Evolutionary conservation across 2,329 filamentous ascomycete genomes (phyloP), one percentile per base, ranked within the genome.

Genomic region (Calonectria hongkongensis): DNA sequence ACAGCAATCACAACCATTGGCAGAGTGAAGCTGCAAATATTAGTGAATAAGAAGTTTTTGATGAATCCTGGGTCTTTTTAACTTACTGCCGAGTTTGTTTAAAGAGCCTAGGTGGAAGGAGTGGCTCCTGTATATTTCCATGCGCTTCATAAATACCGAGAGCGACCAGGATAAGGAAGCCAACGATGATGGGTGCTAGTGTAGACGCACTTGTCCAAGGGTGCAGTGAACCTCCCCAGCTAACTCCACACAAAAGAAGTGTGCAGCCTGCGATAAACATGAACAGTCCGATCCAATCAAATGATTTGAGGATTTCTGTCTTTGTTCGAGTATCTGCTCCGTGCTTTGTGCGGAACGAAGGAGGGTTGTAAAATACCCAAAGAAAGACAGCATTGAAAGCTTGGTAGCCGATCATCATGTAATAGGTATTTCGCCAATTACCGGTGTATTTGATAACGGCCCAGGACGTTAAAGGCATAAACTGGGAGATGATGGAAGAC

Each of bases 351-450:
- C 25, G 25, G 25, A 68, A 72, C 1, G 39, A 41, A 2, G 65
- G 70, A 13, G 70, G 70, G 5, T 72, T 50, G 30, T 72, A 72
- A 43, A 72, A 72, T 9, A 54, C 45, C 58, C 58, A 69, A 5
- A 72, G 58, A 7, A 72, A 72, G 2, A 16, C 48, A 1, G 47
- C 50, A 30, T 72, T 72, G 48, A 72, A 64, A 2, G 25, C 48
- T 28, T 72, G 70, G 9, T 64, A 72, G 1, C 51, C 70, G 18
- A 72, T 72, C 70, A 72, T 72, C 47, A 72, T 27, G n/a, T 72
- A 70, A 36, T 72, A 72, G 6, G 70, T 33, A 25, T 70, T 72
- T 7, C 70, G 70, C 70, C 70, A 72, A n/a, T 70, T 45, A 7
- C 66, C 70, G 0, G 70, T 72, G 27, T 72, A 69, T 16, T 72